phyloP scores from a whole-genome alignment of 1,139 yeast genomes.

The Kodamaea fungicola region DNA sequence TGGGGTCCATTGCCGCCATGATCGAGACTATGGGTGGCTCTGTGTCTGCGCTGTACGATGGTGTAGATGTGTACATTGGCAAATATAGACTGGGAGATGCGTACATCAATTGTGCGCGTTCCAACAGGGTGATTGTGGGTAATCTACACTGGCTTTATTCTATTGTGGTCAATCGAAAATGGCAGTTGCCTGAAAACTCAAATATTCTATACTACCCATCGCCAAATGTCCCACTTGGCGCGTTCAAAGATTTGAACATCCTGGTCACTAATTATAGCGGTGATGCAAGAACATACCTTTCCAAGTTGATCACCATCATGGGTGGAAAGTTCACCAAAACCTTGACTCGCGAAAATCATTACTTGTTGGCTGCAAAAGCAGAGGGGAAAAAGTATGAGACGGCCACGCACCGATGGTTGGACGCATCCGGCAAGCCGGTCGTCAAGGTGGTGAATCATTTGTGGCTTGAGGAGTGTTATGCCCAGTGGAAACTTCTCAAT shows the following conservation, averaged over 20 bases:
- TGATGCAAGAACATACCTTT: conserved; percentile 71
- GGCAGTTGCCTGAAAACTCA: conserved; percentile 53
- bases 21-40: conserved; percentile 34
- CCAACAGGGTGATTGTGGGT: conserved; percentile 47
- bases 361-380: conserved; percentile 65
- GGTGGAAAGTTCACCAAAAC: conserved; percentile 80
- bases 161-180: conserved; percentile 53
- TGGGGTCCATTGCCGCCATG: conserved; percentile 22
- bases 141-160: conserved; percentile 73
- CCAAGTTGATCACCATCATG: conserved; percentile 57
- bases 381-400: conserved; percentile 74
- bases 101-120: conserved; percentile 24
- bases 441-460: conserved; percentile 66
- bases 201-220: conserved; percentile 70
- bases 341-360: conserved; percentile 65
- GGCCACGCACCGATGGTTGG: conserved; percentile 58
- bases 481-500: conserved; percentile 55
- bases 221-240: conserved; percentile 51
- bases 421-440: conserved; percentile 25
- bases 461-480: conserved; percentile 86
- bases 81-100: conserved; percentile 57
- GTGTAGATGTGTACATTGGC: conserved; percentile 64
- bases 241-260: conserved; percentile 50
- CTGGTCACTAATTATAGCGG: conserved; percentile 83
- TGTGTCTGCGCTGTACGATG: conserved; percentile 17